Evolutionary conservation across 1,284 basidiomycete species (phyloP).

Genomic region (Marasmius tenuissimus): DNA sequence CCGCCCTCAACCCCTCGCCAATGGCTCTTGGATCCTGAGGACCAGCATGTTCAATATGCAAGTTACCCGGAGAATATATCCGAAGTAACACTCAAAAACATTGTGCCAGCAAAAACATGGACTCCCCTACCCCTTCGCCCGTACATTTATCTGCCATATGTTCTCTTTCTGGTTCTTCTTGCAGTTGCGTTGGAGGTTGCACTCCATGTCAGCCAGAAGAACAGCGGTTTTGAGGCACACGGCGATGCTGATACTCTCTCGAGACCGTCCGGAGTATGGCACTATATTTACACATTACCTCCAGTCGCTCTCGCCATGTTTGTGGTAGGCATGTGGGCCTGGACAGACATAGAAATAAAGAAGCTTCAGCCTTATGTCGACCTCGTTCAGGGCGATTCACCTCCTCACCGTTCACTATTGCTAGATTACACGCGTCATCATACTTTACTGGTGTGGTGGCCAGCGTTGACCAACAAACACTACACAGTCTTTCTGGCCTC

Average conservation of each 20-base stretch:
- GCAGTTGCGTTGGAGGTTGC: slow-evolving; percentile 49
- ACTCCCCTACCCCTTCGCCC: slow-evolving; percentile 42
- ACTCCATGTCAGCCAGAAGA: slow-evolving; percentile 43
- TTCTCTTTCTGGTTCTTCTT: slow-evolving; percentile 33
- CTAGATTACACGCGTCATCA: slow-evolving; percentile 53
- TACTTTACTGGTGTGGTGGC: slow-evolving; percentile 46
- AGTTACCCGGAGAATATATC: slow-evolving; percentile 10
- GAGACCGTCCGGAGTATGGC: slow-evolving; percentile 26
- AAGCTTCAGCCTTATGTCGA: slow-evolving; percentile 56
- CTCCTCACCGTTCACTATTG: slow-evolving; percentile 46
- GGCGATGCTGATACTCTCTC: slow-evolving; percentile 19
- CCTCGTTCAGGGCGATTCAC: slow-evolving; percentile 51
- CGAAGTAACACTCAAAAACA: not conserved
- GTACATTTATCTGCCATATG: slow-evolving; percentile 48
- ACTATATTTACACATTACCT: slow-evolving; percentile 54
- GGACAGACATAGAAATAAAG: slow-evolving; percentile 56
- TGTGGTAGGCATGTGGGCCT: slow-evolving; percentile 49
- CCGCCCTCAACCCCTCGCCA: no score
- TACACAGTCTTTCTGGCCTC: slow-evolving; percentile 47
- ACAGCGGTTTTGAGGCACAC: slow-evolving; percentile 34
- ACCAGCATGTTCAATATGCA: slow-evolving; percentile 14
- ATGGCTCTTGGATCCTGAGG: not conserved
- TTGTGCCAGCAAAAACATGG: slow-evolving; percentile 28
- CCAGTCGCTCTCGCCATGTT: slow-evolving; percentile 47
- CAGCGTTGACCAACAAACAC: slow-evolving; percentile 44